Evolutionary conservation across 2,329 filamentous ascomycete genomes (phyloP), one percentile per base, ranked within the genome.

Genomic region (Talaromyces sp.): DNA sequence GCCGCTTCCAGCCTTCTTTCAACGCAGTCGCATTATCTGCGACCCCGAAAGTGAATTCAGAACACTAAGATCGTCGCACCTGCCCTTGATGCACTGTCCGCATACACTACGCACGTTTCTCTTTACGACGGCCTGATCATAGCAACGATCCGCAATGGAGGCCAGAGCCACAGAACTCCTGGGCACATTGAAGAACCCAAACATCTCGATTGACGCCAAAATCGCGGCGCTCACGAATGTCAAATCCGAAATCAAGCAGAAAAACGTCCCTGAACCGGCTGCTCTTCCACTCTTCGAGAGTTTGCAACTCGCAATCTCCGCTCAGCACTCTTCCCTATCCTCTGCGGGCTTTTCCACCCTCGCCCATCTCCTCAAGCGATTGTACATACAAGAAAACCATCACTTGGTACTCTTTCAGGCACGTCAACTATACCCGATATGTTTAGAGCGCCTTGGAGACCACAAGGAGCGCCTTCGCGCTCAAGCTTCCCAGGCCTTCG

Each of bases 191-290:
- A 82, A 82, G 69, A 80, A 81, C 71, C 82, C 84, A 65, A 88
- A 89, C 65, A 80, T 82, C 37, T 81, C 84, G 51, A 78, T 89
- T 65, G 88, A 92, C 67, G 75, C 80, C 53, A 91, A 91, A 70
- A 81, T 91, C 63, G 79, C 84, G 63, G 82, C 84, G 56, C 84
- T 96, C 65, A 89, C 85, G 60, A 81, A 79, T 67, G 79, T 92
- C 74, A 96, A 96, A 76, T 91, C 89, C 43, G 84, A 86, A 71
- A 96, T 96, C 80, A 96, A 96, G 74, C 91, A 96, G 74, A 88
- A 89, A 71, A 91, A 91, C 77, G 89, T 96, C 46, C 90, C 91
- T 61, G 90, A 95, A 35, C 63, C 65, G 40, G 82, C 82, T 66
- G 83, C 95, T 65, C 76, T 84, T 25, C 80, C 84, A 59, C 84